A percentile compares a stretch with the other conserved stretches of the same genome.
Conservation (phyloP, 2,329 filamentous ascomycete genomes). For the Cordyceps farinosa region DNA sequence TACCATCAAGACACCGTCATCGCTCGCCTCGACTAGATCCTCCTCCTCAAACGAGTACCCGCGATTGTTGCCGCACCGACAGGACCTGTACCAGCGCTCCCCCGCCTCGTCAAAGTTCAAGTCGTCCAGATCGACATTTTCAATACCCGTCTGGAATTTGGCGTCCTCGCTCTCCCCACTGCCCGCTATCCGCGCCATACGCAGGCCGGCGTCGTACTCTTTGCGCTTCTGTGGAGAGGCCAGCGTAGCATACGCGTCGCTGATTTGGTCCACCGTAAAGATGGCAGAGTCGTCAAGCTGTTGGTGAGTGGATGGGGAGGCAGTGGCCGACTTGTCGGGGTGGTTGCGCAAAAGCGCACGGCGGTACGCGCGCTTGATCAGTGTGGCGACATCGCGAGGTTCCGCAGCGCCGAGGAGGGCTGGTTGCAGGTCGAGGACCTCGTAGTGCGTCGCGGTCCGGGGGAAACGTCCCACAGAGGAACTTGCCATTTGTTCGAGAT, state of each 20-base stretch:
- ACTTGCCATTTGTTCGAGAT: constrained; percentile 2
- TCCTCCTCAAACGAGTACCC: constrained; percentile 57
- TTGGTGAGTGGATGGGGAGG: constrained; percentile 5
- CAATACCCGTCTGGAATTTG: constrained; percentile 55
- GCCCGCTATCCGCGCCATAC: constrained; percentile 29
- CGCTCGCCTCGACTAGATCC: constrained; percentile 56
- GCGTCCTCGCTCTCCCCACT: constrained; percentile 22
- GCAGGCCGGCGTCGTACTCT: constrained; percentile 53
- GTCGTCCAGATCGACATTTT: constrained; percentile 64
- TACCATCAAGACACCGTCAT: constrained; percentile 59
- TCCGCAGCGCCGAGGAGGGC: constrained; percentile 42
- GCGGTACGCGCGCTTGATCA: constrained; percentile 62
- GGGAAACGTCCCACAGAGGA: constrained; percentile 11
- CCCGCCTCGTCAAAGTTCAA: constrained; percentile 48
- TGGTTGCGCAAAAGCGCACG: constrained; percentile 63
- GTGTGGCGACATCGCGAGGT: constrained; percentile 36
- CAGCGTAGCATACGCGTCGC: constrained; percentile 54
- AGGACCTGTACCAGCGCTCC: constrained; percentile 53
- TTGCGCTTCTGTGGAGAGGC: constrained; percentile 46
- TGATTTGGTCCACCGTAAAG: constrained; percentile 62
- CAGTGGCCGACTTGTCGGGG: constrained; percentile 51
- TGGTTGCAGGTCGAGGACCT: constrained; percentile 55
- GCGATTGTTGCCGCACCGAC: constrained; percentile 60
- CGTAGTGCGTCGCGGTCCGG: constrained; percentile 51
- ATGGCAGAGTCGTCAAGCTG: background rate